phyloP scores from a whole-genome alignment of 345 rosid genomes.

The Cardamine resedifolia region DNA sequence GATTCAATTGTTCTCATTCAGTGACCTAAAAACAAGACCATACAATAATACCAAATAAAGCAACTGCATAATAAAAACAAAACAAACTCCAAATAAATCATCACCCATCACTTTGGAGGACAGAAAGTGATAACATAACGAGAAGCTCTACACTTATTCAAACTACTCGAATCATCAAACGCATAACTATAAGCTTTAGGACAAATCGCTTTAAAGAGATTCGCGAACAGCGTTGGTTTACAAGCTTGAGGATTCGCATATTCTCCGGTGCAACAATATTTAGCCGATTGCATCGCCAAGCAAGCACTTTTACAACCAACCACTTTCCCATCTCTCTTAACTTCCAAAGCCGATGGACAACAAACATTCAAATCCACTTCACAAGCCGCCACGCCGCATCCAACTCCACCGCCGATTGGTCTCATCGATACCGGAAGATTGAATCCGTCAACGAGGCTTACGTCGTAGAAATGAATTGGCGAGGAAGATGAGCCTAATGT shows the following conservation, averaged over 20 bases:
- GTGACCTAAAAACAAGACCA: not conserved
- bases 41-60: not conserved
- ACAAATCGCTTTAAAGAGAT: slow-evolving; percentile 87
- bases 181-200: slow-evolving; percentile 95
- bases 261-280: slow-evolving; percentile 86
- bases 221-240: slow-evolving; percentile 79
- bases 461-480: slow-evolving; percentile 92
- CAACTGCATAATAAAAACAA: not conserved
- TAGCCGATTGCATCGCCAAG: slow-evolving; percentile 87
- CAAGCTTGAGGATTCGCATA: slow-evolving; percentile 67
- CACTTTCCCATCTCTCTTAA: slow-evolving; percentile 55
- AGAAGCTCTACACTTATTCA: slow-evolving; percentile 85
- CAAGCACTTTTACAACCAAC: slow-evolving; percentile 96
- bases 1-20: not conserved
- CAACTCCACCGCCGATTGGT: slow-evolving; percentile 85
- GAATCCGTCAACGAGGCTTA: slow-evolving; percentile 89
- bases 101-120: slow-evolving; percentile 58
- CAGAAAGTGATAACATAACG: slow-evolving; percentile 89
- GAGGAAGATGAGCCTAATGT: slow-evolving; percentile 68
- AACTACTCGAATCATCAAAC: slow-evolving; percentile 85
- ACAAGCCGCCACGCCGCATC: slow-evolving; percentile 86
- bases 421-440: slow-evolving; percentile 84
- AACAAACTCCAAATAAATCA: not conserved
- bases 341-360: slow-evolving; percentile 88
- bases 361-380: slow-evolving; percentile 76